Conservation (phyloP, 1,139 yeast species). For the Ogataea hybrid region DNA sequence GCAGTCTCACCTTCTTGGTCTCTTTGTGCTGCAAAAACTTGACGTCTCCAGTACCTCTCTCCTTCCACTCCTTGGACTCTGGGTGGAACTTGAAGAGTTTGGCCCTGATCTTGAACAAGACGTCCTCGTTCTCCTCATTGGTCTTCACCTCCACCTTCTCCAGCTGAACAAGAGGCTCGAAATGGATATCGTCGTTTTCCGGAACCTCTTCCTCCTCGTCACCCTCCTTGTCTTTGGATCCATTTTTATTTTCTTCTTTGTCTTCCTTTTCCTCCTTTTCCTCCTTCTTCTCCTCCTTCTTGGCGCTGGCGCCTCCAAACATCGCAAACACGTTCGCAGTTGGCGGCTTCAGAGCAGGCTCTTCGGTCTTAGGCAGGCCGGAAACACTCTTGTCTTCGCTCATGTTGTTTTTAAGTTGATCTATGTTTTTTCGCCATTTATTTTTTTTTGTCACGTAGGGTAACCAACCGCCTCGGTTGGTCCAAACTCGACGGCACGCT, state of each 20-base stretch:
- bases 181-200: conserved; percentile 92
- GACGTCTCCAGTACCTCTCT: conserved; percentile 99
- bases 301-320: conserved; percentile 81
- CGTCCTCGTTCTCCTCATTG: conserved; percentile 95
- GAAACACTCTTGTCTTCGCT: conserved; percentile 10
- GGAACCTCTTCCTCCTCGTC: conserved; percentile 68
- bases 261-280: conserved; percentile 35
- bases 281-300: conserved; percentile 41
- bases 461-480: conserved; percentile 1
- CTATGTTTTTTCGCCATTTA: conserved; percentile 7
- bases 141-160: conserved; percentile 97
- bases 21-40: conserved; percentile 88
- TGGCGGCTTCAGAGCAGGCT: conserved; percentile 46
- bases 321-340: conserved; percentile 80
- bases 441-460: conserved; percentile 7
- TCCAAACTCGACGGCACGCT: too few species aligned
- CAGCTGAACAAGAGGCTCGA: conserved; percentile 92
- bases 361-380: conserved; percentile 13
- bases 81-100: conserved; percentile 88
- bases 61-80: conserved; percentile 90
- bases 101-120: conserved; percentile 84
- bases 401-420: conserved; percentile 6
- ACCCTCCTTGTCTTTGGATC: conserved; percentile 35
- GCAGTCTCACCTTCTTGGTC: conserved; percentile 76
- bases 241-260: conserved; percentile 35